phyloP scores from a whole-genome alignment of 108 stramenopile species.

The Cylindrotheca closterium region DNA sequence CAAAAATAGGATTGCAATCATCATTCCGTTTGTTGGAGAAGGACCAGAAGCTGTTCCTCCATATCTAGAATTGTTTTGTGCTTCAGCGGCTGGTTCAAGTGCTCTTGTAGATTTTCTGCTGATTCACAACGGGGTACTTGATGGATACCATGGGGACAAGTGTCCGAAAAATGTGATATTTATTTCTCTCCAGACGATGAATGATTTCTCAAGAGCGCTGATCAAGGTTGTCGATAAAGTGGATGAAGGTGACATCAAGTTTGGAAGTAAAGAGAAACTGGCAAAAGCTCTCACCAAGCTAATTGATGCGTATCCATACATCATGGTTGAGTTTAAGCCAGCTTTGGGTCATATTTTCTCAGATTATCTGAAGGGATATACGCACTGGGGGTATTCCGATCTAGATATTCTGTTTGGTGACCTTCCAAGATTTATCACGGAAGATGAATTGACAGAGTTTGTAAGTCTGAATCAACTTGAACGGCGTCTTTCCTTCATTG shows the following conservation, averaged over 20 bases:
- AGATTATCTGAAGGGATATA: constrained; percentile 67
- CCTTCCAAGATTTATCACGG: constrained; percentile 76
- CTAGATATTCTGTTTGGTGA: constrained; percentile 93
- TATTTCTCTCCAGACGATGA: constrained; percentile 51
- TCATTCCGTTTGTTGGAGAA: constrained; percentile 75
- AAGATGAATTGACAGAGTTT: constrained; percentile 76
- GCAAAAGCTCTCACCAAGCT: constrained; percentile 38
- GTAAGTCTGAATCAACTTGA: no score
- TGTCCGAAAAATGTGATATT: constrained; percentile 69
- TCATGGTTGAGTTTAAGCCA: constrained; percentile 94
- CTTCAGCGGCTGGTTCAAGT: constrained; percentile 68
- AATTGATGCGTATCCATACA: constrained; percentile 68
- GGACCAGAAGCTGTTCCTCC: constrained; percentile 64
- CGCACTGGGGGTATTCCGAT: constrained; percentile 96
- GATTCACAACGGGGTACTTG: constrained; percentile 76
- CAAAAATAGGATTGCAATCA: constrained; percentile 52
- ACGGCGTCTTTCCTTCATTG: background rate
- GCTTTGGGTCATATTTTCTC: constrained; percentile 90
- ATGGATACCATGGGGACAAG: constrained; percentile 17
- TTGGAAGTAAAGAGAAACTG: constrained; percentile 30
- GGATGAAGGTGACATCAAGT: constrained; percentile 24
- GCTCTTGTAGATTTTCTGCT: constrained; percentile 77
- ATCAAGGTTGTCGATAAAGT: constrained; percentile 50
- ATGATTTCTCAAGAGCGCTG: constrained; percentile 43
- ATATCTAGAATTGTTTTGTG: constrained; percentile 81